phyloP scores from a whole-genome alignment of 2,329 filamentous ascomycete genomes.

The Chrysosporium queenslandicum region DNA sequence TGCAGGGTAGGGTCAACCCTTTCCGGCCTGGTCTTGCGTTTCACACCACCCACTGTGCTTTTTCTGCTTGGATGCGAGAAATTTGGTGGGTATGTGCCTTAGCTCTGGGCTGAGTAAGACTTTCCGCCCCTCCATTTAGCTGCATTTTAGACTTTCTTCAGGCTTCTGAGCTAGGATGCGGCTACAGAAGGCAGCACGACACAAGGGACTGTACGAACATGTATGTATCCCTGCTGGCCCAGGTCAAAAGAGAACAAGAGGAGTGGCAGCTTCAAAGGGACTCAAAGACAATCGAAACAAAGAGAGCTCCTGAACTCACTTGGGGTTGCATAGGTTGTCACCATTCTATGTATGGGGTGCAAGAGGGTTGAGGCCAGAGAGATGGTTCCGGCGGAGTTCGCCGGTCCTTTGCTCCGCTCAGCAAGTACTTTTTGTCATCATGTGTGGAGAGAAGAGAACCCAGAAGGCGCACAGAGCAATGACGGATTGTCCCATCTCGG shows the following conservation, averaged over 20 bases:
- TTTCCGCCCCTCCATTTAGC: conserved; percentile 6
- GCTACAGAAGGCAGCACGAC: not conserved
- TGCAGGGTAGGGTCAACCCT: not conserved
- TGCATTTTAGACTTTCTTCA: conserved; percentile 8
- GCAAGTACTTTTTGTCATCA: too few relatives aligned
- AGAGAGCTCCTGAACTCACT: not conserved
- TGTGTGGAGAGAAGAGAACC: too few relatives aligned
- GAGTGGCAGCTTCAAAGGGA: not conserved
- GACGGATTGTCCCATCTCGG: not conserved
- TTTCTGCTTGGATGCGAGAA: not conserved
- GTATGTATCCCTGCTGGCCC: not conserved
- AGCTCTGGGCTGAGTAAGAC: conserved; percentile 8
- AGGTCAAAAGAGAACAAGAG: not conserved
- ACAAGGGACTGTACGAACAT: not conserved
- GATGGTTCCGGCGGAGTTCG: conserved; percentile 1
- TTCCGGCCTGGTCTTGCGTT: conserved; percentile 4
- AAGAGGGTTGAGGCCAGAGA: too few relatives aligned
- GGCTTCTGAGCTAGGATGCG: not conserved
- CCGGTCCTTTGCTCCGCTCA: not conserved
- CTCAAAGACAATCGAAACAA: not conserved
- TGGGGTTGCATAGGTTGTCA: not conserved
- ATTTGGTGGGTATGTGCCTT: conserved; percentile 3
- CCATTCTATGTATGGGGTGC: too few relatives aligned
- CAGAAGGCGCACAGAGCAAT: too few relatives aligned
- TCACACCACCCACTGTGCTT: not conserved